Evolutionary conservation across 2,329 filamentous ascomycete genomes (phyloP).

Genomic region (Cyphellophora europaea): DNA sequence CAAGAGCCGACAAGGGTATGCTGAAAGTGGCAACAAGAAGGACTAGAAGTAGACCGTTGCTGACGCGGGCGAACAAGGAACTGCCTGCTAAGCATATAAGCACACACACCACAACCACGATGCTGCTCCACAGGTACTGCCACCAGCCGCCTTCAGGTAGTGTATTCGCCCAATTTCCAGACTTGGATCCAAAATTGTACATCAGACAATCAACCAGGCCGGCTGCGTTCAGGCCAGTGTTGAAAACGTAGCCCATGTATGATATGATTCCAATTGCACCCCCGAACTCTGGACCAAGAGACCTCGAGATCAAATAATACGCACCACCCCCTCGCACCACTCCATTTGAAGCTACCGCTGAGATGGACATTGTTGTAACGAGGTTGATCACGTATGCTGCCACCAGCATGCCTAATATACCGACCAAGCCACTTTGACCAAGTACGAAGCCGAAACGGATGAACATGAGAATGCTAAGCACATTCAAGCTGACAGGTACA

Average conservation of each 20-base stretch:
- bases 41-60: conserved; percentile 64
- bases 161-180: conserved; percentile 48
- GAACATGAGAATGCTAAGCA: conserved; percentile 87
- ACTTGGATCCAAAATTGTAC: conserved; percentile 57
- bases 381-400: conserved; percentile 72
- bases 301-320: conserved; percentile 81
- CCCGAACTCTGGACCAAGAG: conserved; percentile 78
- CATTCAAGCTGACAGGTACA: conserved; percentile 80
- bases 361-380: conserved; percentile 77
- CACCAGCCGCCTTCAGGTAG: conserved; percentile 68
- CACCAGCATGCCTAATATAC: conserved; percentile 67
- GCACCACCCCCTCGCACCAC: conserved; percentile 80
- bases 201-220: conserved; percentile 75
- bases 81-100: conserved; percentile 70
- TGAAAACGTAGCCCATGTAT: conserved; percentile 82
- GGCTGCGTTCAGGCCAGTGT: conserved; percentile 78
- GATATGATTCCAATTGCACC: conserved; percentile 82
- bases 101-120: conserved; percentile 62
- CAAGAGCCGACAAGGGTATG: conserved; percentile 68
- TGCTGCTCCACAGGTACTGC: conserved; percentile 65
- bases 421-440: conserved; percentile 68
- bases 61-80: conserved; percentile 68
- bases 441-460: conserved; percentile 78
- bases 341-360: conserved; percentile 81
- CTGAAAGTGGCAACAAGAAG: conserved; percentile 66